Evolutionary conservation across 768 basidiomycete genomes (phyloP).

Genomic region (Aureoboletus auriporus): DNA sequence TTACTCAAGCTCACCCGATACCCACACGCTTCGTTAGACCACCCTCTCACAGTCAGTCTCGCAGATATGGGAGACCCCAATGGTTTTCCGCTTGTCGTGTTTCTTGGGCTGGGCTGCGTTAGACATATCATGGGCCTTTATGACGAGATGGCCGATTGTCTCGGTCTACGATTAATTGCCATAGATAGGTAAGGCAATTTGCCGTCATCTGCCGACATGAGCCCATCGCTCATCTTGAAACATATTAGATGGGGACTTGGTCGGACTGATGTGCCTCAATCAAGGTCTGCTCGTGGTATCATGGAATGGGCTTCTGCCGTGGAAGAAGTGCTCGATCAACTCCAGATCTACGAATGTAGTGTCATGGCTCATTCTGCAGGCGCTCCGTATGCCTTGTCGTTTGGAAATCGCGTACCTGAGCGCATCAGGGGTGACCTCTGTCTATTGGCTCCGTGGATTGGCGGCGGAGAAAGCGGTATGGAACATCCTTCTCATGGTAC

Average conservation of each 20-base stretch:
- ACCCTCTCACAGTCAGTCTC: constrained; percentile 81
- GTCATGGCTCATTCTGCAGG: constrained; percentile 96
- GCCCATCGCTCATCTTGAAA: constrained; percentile 6
- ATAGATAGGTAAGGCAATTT: constrained; percentile 70
- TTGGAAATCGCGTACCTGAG: constrained; percentile 68
- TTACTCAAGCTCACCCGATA: constrained; percentile 73
- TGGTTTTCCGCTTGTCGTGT: constrained; percentile 88
- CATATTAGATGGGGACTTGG: constrained; percentile 83
- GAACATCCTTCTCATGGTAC: constrained; percentile 4
- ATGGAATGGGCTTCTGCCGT: constrained; percentile 89
- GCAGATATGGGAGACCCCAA: constrained; percentile 84
- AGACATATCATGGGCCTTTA: constrained; percentile 93
- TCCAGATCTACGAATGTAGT: constrained; percentile 76
- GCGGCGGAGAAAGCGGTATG: constrained; percentile 84
- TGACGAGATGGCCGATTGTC: constrained; percentile 90
- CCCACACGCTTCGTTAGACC: constrained; percentile 71
- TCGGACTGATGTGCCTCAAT: constrained; percentile 65
- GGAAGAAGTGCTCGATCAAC: constrained; percentile 81
- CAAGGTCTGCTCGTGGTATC: constrained; percentile 71
- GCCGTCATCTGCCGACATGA: background rate
- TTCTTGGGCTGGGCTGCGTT: constrained; percentile 91
- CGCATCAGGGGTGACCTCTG: constrained; percentile 83
- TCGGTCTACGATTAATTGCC: constrained; percentile 86
- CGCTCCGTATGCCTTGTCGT: constrained; percentile 89
- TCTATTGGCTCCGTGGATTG: constrained; percentile 94